phyloP scores from a whole-genome alignment of 179 eudicot species.

The Beta corolliflora region DNA sequence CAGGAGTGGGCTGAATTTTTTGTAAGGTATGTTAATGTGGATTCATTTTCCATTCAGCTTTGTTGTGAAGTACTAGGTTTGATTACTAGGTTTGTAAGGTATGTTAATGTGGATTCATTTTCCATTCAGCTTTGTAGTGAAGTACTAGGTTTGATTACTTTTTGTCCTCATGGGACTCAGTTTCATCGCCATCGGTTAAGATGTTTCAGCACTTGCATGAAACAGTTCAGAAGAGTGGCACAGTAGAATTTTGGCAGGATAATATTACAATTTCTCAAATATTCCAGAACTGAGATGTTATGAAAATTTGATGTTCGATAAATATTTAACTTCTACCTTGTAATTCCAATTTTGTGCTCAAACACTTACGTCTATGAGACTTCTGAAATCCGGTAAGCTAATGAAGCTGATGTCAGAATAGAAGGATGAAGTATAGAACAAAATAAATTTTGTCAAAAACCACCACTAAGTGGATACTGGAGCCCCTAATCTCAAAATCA shows the following conservation, averaged over 20 bases:
- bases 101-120: slow-evolving; percentile 7
- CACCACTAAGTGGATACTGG: too few relatives aligned
- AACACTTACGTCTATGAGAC: not conserved
- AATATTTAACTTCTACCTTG: not conserved
- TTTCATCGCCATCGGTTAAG: not conserved
- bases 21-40: slow-evolving; percentile 58
- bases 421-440: not conserved
- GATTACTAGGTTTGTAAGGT: slow-evolving; percentile 99
- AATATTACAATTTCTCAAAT: not conserved
- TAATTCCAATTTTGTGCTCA: not conserved
- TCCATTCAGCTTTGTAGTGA: not conserved
- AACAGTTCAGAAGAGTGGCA: not conserved
- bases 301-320: not conserved
- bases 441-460: too few relatives aligned
- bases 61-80: not conserved
- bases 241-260: not conserved
- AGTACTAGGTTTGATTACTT: not conserved
- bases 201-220: not conserved
- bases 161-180: not conserved
- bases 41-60: not conserved
- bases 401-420: not conserved
- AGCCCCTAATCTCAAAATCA: too few relatives aligned
- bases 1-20: slow-evolving; percentile 99
- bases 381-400: not conserved
- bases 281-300: not conserved